phyloP scores from a whole-genome alignment of 805 yeast species.

The Cyberlindnera americana region DNA sequence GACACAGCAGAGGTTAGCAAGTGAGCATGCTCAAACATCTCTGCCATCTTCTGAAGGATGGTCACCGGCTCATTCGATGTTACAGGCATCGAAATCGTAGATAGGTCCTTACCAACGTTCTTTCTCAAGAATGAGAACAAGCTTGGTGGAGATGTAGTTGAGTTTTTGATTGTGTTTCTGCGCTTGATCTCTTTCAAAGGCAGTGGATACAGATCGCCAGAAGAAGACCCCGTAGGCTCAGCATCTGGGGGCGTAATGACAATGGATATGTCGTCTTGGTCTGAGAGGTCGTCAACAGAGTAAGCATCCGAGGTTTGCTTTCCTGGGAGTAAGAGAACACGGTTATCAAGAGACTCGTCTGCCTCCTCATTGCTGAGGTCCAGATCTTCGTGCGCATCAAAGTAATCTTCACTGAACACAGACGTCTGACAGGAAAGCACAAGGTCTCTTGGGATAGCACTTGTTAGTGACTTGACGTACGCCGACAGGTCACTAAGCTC shows the following conservation, averaged over 20 bases:
- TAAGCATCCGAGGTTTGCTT: slow-evolving; percentile 8
- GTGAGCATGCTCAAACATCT: slow-evolving; percentile 70
- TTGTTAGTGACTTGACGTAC: slow-evolving; percentile 11
- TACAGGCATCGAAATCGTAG: slow-evolving; percentile 89
- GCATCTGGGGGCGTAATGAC: slow-evolving; percentile 3
- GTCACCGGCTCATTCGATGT: slow-evolving; percentile 90
- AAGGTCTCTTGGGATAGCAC: slow-evolving; percentile 6
- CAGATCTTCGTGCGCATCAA: slow-evolving; percentile 51
- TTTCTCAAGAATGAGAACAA: slow-evolving; percentile 75
- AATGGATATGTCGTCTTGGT: slow-evolving; percentile 21
- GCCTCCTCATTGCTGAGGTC: slow-evolving; percentile 35
- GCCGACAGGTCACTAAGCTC: slow-evolving; percentile 9
- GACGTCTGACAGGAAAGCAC: slow-evolving; percentile 28
- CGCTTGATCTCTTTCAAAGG: slow-evolving; percentile 45
- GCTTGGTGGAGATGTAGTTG: slow-evolving; percentile 75
- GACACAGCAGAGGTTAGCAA: slow-evolving; percentile 59
- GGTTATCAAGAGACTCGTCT: slow-evolving; percentile 18
- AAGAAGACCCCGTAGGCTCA: background rate
- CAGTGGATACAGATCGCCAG: slow-evolving; percentile 60
- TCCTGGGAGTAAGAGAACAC: slow-evolving; percentile 22
- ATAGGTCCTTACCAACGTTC: slow-evolving; percentile 87
- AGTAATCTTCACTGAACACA: slow-evolving; percentile 45
- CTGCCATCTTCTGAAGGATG: slow-evolving; percentile 74
- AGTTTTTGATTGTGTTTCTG: slow-evolving; percentile 54
- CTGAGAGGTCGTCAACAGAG: slow-evolving; percentile 26